Base-by-base conservation (phyloP, 2,329 filamentous ascomycete genomes). In the Penicillium occitanis region DNA sequence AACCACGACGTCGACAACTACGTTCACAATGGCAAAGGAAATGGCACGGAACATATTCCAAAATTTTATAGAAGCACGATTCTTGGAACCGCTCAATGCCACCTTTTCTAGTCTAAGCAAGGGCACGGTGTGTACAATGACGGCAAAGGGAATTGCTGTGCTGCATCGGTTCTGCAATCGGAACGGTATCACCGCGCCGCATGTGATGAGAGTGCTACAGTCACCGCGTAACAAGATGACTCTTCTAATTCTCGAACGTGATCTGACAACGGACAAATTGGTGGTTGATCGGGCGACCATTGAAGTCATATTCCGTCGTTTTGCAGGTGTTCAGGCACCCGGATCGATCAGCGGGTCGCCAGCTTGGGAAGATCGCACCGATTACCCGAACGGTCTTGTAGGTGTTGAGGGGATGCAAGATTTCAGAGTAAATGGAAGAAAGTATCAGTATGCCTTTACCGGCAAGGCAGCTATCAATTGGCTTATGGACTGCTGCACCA, bases 1-100 rank as follows among this genome's bases (percentile, higher is more conserved):
- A 51, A 98, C 95, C 1, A 99, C 94, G 0, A 99, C 95, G 0
- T 98, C 95, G 0, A 98, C 94, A 0, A 99, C 94, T 0, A 99
- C 95, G 1, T 98, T 98, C 77, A 97, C 94, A 68, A 99, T 99
- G 94, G 94, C 94, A 55, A 96, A 93, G 80, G 94, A 98, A 76
- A 98, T 99, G 95, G 94, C 95, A 51, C 88, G 93, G 66, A 95
- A 92, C 4, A 94, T 98, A 68, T 97, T 94, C 78, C 91, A 96
- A 76, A 89, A 93, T 50, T 98, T 98, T 73, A 85, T 97, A 67
- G 93, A 97, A 73, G 94, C 94, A 61, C 87, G 94, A 61, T 96
- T 98, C 78, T 92, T 98, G 66, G 94, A 98, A 80, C 92, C 93
- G 3, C 91, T 93, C 22, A 95, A 98, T 75, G 92, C 92, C 89